Conservation (phyloP, 1,139 yeast species). For the Suhomyces bolitotheri region DNA sequence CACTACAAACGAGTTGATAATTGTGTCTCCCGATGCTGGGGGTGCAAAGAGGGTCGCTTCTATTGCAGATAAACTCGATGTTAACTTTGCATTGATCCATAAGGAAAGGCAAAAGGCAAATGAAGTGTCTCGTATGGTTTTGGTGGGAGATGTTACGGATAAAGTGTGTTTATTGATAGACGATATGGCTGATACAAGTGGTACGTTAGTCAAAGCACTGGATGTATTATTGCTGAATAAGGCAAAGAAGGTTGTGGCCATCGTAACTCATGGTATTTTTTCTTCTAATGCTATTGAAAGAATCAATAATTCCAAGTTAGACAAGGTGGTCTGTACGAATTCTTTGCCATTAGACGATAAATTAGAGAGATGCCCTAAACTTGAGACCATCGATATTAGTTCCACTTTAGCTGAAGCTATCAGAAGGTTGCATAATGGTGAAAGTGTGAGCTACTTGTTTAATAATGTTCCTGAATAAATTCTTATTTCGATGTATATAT, state of each 20-base stretch:
- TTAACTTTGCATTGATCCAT: conserved; percentile 77
- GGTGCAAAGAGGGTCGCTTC: conserved; percentile 85
- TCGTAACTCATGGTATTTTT: conserved; percentile 79
- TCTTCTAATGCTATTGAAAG: conserved; percentile 69
- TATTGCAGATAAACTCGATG: conserved; percentile 72
- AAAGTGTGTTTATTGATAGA: conserved; percentile 73
- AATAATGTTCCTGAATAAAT: conserved; percentile 52
- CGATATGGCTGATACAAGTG: conserved; percentile 87
- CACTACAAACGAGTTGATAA: conserved; percentile 50
- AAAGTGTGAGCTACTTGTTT: conserved; percentile 87
- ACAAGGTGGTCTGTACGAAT: conserved; percentile 70
- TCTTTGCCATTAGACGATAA: conserved; percentile 69
- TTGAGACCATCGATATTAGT: conserved; percentile 70
- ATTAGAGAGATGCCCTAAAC: conserved; percentile 47
- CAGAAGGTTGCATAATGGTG: conserved; percentile 87
- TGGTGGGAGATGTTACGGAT: conserved; percentile 74
- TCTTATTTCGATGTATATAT: background rate
- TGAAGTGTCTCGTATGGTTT: conserved; percentile 73
- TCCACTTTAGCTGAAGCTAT: conserved; percentile 78
- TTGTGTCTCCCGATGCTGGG: conserved; percentile 85
- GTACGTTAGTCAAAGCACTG: conserved; percentile 76
- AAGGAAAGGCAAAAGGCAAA: conserved; percentile 80
- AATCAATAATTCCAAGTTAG: conserved; percentile 56
- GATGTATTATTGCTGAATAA: conserved; percentile 60
- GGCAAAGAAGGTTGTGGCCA: conserved; percentile 74